phyloP scores from a whole-genome alignment of 345 rosid species.

The Salix udensis region DNA sequence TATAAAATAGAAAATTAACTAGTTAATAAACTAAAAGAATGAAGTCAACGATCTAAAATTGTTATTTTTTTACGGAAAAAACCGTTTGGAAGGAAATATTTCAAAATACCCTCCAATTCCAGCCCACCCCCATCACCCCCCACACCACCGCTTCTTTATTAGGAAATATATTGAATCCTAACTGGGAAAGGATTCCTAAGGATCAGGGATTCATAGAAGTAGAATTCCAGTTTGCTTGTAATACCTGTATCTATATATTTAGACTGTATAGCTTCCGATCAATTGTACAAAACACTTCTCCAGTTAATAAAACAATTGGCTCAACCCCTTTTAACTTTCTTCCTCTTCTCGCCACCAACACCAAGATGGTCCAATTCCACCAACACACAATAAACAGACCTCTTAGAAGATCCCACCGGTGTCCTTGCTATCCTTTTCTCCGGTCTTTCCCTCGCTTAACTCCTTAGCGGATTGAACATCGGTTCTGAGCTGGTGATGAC shows the following conservation, averaged over 20 bases:
- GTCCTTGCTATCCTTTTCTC: slow-evolving; percentile 75
- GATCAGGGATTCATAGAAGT: too few relatives aligned
- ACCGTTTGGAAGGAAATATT: background rate
- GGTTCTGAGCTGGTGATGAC: slow-evolving; percentile 12
- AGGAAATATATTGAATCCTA: too few relatives aligned
- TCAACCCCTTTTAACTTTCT: too few relatives aligned
- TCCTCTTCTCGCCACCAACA: slow-evolving; percentile 16
- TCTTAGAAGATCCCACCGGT: slow-evolving; percentile 58
- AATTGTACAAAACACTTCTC: too few relatives aligned
- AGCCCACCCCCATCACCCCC: background rate
- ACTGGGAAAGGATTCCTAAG: too few relatives aligned
- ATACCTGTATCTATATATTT: too few relatives aligned
- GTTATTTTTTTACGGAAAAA: background rate
- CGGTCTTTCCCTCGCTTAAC: slow-evolving; percentile 67
- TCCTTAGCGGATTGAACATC: slow-evolving; percentile 27
- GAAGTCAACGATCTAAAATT: background rate
- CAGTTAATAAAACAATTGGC: too few relatives aligned
- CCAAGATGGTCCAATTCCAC: slow-evolving; percentile 70
- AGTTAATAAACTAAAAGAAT: too few relatives aligned
- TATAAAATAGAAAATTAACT: too few relatives aligned
- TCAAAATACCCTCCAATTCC: background rate
- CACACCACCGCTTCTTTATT: background rate
- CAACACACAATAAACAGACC: too few relatives aligned
- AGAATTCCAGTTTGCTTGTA: too few relatives aligned
- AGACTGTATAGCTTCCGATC: too few relatives aligned